Base-by-base conservation (phyloP, 192 early-diverging fungal genomes). In the Entomortierella lignicola region DNA sequence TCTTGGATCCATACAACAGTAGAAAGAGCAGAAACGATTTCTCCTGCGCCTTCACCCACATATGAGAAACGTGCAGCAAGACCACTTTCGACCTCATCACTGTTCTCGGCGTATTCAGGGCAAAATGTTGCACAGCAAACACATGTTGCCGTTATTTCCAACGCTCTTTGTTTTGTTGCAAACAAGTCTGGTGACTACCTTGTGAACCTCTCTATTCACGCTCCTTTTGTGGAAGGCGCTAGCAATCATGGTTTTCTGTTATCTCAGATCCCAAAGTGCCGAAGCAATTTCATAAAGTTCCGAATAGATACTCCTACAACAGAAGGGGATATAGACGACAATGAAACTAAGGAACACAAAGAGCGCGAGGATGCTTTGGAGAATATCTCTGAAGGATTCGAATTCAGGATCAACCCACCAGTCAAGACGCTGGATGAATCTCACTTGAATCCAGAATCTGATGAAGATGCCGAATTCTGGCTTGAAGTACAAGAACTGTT, bases 401-500 rank as follows among this genome's bases (percentile, higher is more conserved):
- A 79, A 29, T 79, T 79, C 21, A 79, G 70, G 13, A 42, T 79
- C 23, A 39, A 79, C 42, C 75, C 75, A 3, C 11, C 29, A 8
- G 41, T 79, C n/a, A 37, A 57, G 37, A 34, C 75, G 1, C 42
- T 70, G 32, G 75, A 79, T n/a, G 75, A 70, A 8, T 55, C 63
- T 26, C 66, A 70, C 27, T 32, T 79, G 43, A 79, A 79, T 25
- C 75, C 75, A 34, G 68, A 79, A 4, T 79, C 67, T 18, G 75
- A 79, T 26, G 75, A 79, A 41, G 75, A 79, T 61, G 63, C 67
- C 30, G 61, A 64, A 37, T 79, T 79, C 61, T 79, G 75, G 75
- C 68, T 70, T 4, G 75, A 79, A 29, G 75, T 60, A n/a, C 75
- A 79, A 31, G 75, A 79, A 20, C 47, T 60, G 1, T 21, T 79